Conservation (phyloP, 2,329 filamentous ascomycete species). For the Talaromyces sp. region DNA sequence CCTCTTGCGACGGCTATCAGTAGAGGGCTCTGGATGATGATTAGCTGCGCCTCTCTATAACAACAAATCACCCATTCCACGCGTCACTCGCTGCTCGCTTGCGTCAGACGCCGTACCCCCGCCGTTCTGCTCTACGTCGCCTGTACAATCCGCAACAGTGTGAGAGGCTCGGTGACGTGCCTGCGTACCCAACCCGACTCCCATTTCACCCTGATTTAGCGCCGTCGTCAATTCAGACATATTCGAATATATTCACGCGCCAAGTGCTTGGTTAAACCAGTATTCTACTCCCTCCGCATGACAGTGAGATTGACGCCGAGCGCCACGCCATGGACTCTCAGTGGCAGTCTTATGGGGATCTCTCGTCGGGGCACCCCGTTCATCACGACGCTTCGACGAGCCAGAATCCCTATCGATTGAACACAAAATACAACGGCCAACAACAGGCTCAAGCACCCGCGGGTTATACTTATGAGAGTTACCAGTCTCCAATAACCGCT, state of each 20-base stretch:
- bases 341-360: slow-evolving; percentile 67
- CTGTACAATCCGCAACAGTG: slow-evolving; percentile 12
- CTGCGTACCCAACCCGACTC: slow-evolving; percentile 3
- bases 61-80: slow-evolving; percentile 20
- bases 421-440: slow-evolving; percentile 49
- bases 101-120: slow-evolving; percentile 20
- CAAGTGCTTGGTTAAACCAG: background rate
- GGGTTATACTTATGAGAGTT: slow-evolving; percentile 66
- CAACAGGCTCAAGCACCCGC: slow-evolving; percentile 51
- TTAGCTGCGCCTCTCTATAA: slow-evolving; percentile 20
- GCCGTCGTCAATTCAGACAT: slow-evolving; percentile 26
- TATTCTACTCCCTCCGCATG: slow-evolving; percentile 16
- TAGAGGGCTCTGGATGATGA: slow-evolving; percentile 22
- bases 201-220: background rate
- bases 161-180: slow-evolving; percentile 10
- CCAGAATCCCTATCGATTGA: slow-evolving; percentile 48
- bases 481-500: slow-evolving; percentile 48
- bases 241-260: slow-evolving; percentile 17
- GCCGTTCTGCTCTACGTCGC: slow-evolving; percentile 17
- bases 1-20: background rate
- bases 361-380: slow-evolving; percentile 57
- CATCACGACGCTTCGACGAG: slow-evolving; percentile 59
- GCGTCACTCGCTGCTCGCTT: slow-evolving; percentile 17
- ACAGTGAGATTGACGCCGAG: slow-evolving; percentile 10
- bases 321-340: slow-evolving; percentile 52